phyloP scores from a whole-genome alignment of 2,329 filamentous ascomycete genomes.

The Escovopsis weberi region DNA sequence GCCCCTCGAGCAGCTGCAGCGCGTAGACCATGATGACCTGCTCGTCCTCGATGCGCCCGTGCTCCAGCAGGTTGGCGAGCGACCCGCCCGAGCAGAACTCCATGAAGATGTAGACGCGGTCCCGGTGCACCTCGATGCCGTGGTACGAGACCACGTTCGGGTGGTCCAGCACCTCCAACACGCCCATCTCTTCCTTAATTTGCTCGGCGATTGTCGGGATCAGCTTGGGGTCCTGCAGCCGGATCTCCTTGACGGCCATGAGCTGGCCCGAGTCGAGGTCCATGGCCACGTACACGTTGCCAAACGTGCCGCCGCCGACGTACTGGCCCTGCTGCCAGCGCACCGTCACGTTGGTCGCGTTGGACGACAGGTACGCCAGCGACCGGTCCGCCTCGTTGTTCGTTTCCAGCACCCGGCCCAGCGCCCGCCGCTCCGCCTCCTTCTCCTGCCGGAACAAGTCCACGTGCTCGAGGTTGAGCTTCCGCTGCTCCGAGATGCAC shows the following conservation, averaged over 20 bases:
- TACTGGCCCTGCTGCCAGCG: conserved; percentile 99
- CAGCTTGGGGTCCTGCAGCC: conserved; percentile 87
- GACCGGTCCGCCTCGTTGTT: conserved; percentile 94
- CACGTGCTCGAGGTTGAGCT: conserved; percentile 57
- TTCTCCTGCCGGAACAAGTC: conserved; percentile 67
- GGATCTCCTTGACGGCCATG: conserved; percentile 98
- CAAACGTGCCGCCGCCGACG: conserved; percentile 91
- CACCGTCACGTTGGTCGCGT: conserved; percentile 86
- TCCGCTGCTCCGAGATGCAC: conserved; percentile 60
- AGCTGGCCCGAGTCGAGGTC: conserved; percentile 90
- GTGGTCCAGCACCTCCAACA: conserved; percentile 88
- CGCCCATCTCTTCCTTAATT: conserved; percentile 94
- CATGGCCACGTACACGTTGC: conserved; percentile 93
- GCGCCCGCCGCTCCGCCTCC: conserved; percentile 70
- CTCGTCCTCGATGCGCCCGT: conserved; percentile 94
- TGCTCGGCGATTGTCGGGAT: conserved; percentile 89
- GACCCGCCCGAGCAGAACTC: conserved; percentile 96
- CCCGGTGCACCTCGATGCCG: conserved; percentile 92
- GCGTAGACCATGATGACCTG: conserved; percentile 96
- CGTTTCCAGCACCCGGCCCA: conserved; percentile 84
- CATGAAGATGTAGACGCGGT: conserved; percentile 99
- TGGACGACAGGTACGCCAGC: conserved; percentile 83
- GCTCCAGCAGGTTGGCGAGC: conserved; percentile 75
- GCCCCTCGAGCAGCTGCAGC: conserved; percentile 81
- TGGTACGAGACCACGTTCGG: conserved; percentile 97